Conservation (phyloP, 257 asterid genomes). For the Perilla frutescens region DNA sequence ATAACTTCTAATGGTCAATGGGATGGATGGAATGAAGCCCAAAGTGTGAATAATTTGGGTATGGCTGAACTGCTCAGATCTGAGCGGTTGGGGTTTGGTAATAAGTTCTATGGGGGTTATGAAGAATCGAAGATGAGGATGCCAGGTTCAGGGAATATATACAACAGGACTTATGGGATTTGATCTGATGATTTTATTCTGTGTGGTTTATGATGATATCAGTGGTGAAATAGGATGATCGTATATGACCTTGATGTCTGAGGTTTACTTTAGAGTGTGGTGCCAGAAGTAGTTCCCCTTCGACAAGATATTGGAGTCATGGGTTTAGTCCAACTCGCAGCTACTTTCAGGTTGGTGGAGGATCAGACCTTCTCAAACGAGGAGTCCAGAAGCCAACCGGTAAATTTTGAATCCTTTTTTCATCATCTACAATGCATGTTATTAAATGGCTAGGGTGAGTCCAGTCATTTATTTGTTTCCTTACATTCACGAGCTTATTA, state of each 20-base stretch:
- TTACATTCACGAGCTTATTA: no score
- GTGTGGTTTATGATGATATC: constrained; percentile 28
- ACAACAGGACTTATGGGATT: constrained; percentile 78
- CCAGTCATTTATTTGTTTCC: no score
- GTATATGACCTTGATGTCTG: constrained; percentile 34
- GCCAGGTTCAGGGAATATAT: constrained; percentile 76
- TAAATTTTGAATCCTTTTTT: not conserved
- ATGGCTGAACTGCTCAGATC: constrained; percentile 73
- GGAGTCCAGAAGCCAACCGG: constrained; percentile 67
- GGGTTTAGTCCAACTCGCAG: constrained; percentile 38
- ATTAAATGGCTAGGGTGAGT: not conserved
- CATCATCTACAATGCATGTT: not conserved
- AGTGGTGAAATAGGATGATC: constrained; percentile 39
- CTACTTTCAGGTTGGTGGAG: constrained; percentile 70
- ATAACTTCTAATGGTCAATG: constrained; percentile 78
- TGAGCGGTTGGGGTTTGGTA: constrained; percentile 68
- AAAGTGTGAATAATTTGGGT: constrained; percentile 63
- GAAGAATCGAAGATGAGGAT: constrained; percentile 75
- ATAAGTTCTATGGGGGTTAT: constrained; percentile 62
- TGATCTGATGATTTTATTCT: constrained; percentile 42
- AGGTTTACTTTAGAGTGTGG: constrained; percentile 16
- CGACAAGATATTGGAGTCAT: constrained; percentile 24
- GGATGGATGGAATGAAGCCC: constrained; percentile 83
- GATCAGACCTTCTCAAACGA: constrained; percentile 60
- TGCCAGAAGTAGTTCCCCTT: constrained; percentile 27